Evolutionary conservation across 2,329 filamentous ascomycete species (phyloP), one percentile per base, ranked within the genome.

Genomic region (Aureobasidium pullulans): DNA sequence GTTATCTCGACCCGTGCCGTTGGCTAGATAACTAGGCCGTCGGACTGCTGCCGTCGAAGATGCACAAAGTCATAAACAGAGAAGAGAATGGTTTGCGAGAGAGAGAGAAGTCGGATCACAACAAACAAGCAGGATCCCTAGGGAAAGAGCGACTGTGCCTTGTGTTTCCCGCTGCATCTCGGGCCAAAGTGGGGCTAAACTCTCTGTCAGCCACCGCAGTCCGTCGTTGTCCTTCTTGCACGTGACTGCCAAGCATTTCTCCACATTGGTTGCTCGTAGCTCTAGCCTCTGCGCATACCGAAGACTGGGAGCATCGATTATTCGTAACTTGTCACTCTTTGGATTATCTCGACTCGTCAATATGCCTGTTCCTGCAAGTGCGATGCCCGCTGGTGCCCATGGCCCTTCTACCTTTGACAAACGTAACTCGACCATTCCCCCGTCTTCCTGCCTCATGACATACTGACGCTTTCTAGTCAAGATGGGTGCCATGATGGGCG

Each of bases 401-500:
- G 86, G 83, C 64, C 86, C 85, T 61, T 87, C 85, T 49, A 86
- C 84, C 61, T 79, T 87, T 65, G 86, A 90, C 72, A 90, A 90
- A 75, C 79, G 86, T 88, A 79, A 62, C 80, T 69, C 49, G 48
- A 63, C 39, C 58, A 48, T 46, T 40, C 52, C 47, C 39, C 42
- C 39, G 59, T 49, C 58, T 42, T 43, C 39, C 61, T 69, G 58
- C 60, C 31, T 32, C 23, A 23, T 23, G 32, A 57, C 60, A 65
- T 69, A 29, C 37, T 63, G 57, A 64, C 62, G 39, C 42, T 60
- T 50, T 64, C 67, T 72, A 96, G 91, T 92, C 75, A 96, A 96
- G 81, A 96, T 97, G 91, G 94, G 94, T 68, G 91, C 89, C 64
- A 87, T 99, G 87, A 97, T 97, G 91, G 94, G 94, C 67, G 90